Conservation (phyloP, 106 monocot species). For the Allium sativum region DNA sequence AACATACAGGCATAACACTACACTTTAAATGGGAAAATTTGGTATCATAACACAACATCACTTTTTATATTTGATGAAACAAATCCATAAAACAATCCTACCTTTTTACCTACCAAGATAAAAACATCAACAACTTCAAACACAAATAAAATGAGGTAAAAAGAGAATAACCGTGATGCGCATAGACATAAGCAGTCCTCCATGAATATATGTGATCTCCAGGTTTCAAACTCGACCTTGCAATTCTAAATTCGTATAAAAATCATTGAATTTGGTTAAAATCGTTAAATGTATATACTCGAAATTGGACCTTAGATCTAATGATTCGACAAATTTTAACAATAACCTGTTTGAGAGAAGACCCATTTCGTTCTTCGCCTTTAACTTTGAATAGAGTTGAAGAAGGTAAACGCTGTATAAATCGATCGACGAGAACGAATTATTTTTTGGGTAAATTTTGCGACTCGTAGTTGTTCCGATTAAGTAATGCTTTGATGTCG, state of each 20-base stretch:
- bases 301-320: neutral
- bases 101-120: too few species aligned
- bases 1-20: too few species aligned
- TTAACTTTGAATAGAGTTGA: neutral
- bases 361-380: constrained; percentile 4
- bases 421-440: too few species aligned
- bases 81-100: too few species aligned
- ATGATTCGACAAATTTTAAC: neutral
- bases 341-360: constrained; percentile 12
- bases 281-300: neutral
- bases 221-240: constrained; percentile 67
- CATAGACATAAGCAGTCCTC: constrained; percentile 79
- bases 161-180: constrained; percentile 63
- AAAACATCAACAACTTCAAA: too few species aligned
- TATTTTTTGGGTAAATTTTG: too few species aligned
- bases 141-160: neutral
- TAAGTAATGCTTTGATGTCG: too few species aligned
- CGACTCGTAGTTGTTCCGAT: too few species aligned
- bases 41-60: too few species aligned
- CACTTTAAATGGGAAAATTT: too few species aligned
- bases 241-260: constrained; percentile 13
- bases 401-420: too few species aligned
- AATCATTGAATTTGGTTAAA: neutral
- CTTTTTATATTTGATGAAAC: too few species aligned
- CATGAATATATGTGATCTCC: constrained; percentile 96